phyloP scores from a whole-genome alignment of 108 stramenopile genomes.

The Aurantiochytrium sp. region DNA sequence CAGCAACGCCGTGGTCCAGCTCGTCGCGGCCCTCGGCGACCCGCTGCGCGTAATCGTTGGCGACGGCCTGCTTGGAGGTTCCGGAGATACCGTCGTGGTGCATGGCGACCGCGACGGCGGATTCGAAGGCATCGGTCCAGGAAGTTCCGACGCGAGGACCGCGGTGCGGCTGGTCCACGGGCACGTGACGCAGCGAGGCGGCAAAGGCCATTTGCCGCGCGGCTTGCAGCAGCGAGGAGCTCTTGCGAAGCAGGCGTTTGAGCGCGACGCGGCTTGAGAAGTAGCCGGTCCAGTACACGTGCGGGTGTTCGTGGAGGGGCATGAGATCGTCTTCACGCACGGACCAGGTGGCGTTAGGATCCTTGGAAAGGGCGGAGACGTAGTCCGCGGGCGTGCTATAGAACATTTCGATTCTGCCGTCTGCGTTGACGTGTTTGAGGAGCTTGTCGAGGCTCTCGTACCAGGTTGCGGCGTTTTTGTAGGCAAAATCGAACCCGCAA shows the following conservation, averaged over 20 bases:
- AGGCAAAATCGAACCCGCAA: conserved; percentile 44
- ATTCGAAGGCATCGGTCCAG: conserved; percentile 55
- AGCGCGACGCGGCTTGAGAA: conserved; percentile 77
- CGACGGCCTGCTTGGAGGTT: conserved; percentile 79
- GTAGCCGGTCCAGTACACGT: conserved; percentile 92
- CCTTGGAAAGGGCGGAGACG: conserved; percentile 66
- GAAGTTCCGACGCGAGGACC: not conserved
- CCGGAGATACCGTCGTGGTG: conserved; percentile 88
- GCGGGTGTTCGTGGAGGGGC: conserved; percentile 80
- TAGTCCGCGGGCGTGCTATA: conserved; percentile 78
- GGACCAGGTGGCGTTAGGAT: not conserved
- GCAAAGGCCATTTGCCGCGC: conserved; percentile 66
- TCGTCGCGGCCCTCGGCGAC: conserved; percentile 35
- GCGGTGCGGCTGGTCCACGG: not conserved
- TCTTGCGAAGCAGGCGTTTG: conserved; percentile 75
- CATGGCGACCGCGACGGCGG: conserved; percentile 73
- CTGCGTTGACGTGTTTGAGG: conserved; percentile 52
- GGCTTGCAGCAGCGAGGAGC: conserved; percentile 66
- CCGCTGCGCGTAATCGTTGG: conserved; percentile 78
- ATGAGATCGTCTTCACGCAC: conserved; percentile 84
- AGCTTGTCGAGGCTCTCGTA: conserved; percentile 52
- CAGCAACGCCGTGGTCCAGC: not conserved
- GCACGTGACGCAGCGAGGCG: not conserved
- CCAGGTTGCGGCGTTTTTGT: conserved; percentile 48
- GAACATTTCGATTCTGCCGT: conserved; percentile 69